Evolutionary conservation across 441 rosid genomes (phyloP).

Genomic region (Geranium incanum): DNA sequence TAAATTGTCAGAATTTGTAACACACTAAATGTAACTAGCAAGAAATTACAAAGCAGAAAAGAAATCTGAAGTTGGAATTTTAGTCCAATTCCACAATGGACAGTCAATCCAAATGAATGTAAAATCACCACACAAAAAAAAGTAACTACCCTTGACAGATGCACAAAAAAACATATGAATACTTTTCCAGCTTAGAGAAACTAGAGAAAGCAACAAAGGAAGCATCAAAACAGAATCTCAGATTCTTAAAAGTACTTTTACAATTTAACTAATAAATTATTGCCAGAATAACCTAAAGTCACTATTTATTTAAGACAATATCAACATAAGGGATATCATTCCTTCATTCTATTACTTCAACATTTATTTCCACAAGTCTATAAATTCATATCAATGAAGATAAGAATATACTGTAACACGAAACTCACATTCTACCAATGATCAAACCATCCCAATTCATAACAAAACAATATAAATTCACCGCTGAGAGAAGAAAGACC

Average conservation of each 20-base stretch:
- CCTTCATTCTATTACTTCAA: background rate
- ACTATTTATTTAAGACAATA: background rate
- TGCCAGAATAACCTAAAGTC: background rate
- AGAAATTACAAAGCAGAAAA: background rate
- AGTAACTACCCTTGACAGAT: background rate
- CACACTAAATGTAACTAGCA: background rate
- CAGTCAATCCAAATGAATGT: background rate
- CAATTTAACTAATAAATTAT: background rate
- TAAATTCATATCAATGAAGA: background rate
- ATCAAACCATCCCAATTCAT: background rate
- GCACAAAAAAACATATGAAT: background rate
- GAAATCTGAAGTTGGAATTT: background rate
- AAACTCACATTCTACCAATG: background rate
- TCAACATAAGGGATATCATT: background rate
- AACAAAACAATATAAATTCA: background rate
- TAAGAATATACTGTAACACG: background rate
- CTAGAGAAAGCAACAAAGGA: background rate
- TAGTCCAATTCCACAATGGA: background rate
- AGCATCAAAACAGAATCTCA: conserved; percentile 5
- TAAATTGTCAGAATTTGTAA: background rate
- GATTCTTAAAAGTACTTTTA: background rate
- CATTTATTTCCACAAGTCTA: background rate
- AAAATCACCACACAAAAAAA: background rate
- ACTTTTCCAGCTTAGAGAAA: background rate
- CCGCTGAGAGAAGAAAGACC: background rate